Base-by-base conservation (phyloP, 176 grass and related monocot species). In the Zea luxurians region DNA sequence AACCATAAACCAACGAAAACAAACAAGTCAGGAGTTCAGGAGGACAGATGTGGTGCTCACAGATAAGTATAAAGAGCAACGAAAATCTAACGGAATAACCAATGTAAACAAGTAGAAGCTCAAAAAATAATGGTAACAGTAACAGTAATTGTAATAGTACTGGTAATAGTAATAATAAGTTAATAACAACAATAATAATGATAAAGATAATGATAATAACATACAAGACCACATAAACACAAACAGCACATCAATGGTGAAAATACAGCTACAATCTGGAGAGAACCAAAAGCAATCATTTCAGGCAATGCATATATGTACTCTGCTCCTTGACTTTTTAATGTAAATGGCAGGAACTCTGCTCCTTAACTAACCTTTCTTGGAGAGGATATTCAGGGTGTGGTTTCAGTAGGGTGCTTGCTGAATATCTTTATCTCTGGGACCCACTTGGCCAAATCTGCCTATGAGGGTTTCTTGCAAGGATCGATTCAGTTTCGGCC, bases 41-140 rank as follows among this genome's bases (percentile, higher is more conserved):
- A 71, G 9, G 65, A 72, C 13, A 75, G 5, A 60, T 15, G 8
- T 36, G 18, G 9, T 62, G 36, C 15, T 60, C 44, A 78, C 9
- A 73, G 66, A 76, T 37, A 72, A 71, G 40, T 47, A 83, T 27
- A 82, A 78, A 78, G 34, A 78, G n/a, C 16, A 71, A 65, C 4
- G 3, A 10, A 71, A 87, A 80, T 68, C 54, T 13, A 81, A 15
- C 2, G 6, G 53, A 45, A 76, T 27, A 75, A 81, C 66, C 9
- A 80, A 10, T 21, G 27, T 48, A 41, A 44, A 73, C 21, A 63
- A 72, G 48, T 15, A 58, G 16, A 81, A 50, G 13, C 10, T 64
- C 5, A 60, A 49, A 41, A 27, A 27, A 27, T 27, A 27, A 27
- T 27, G 1, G 27, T 27, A 27, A 27, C 27, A 27, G 27, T 27